These are phyloP conservation scores for Exophiala alcalophila DNA, from an alignment of 2,329 filamentous ascomycete species.

Conservation along the genomic window DNA sequence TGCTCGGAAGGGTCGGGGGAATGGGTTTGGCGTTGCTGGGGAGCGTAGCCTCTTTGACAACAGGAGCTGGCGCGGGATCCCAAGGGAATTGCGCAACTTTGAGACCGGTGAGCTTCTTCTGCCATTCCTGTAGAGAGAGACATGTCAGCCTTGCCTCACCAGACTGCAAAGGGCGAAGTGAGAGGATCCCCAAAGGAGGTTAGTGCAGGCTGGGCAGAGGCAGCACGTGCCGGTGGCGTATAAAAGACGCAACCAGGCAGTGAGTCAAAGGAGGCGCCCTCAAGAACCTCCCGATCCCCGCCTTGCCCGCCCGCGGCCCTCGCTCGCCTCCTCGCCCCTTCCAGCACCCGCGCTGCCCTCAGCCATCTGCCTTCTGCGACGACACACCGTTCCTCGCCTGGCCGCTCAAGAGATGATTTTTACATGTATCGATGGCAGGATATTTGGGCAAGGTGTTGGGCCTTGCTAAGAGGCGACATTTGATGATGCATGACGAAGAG, in stretches of 20 bases:
- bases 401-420: no score
- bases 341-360: slow-evolving; percentile 4
- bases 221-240: slow-evolving; percentile 21
- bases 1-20: slow-evolving; percentile 26
- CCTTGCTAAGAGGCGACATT: not conserved
- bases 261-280: slow-evolving; percentile 28
- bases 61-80: slow-evolving; percentile 77
- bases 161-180: not conserved
- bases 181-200: slow-evolving; percentile 14
- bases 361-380: not conserved
- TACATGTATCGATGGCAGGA: not conserved
- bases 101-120: slow-evolving; percentile 80
- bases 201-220: slow-evolving; percentile 13
- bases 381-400: not conserved
- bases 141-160: not conserved
- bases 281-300: slow-evolving; percentile 30
- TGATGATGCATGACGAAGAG: slow-evolving; percentile 9
- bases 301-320: slow-evolving; percentile 13
- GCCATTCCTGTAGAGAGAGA: slow-evolving; percentile 69
- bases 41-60: slow-evolving; percentile 41
- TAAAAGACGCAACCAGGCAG: slow-evolving; percentile 29
- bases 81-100: slow-evolving; percentile 88
- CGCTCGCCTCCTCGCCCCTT: slow-evolving; percentile 17
- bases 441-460: not conserved
- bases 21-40: slow-evolving; percentile 37